These are phyloP conservation scores for Neonectria magnoliae DNA, from an alignment of 2,329 filamentous ascomycete genomes.

Conservation along the genomic window DNA sequence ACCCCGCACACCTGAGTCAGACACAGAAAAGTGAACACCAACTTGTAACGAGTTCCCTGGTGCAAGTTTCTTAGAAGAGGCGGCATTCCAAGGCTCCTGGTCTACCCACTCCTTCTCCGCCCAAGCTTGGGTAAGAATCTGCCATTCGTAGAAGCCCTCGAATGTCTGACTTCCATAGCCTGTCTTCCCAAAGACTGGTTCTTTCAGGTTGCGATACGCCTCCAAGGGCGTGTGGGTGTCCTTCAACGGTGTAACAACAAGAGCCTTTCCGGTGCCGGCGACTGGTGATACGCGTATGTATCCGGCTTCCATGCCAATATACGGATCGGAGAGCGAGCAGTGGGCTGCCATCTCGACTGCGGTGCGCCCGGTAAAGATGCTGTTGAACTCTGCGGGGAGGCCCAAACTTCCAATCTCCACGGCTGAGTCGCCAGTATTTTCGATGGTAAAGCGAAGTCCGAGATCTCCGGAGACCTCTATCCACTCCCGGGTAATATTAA, in stretches of 20 bases:
- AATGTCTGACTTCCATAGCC: slow-evolving; percentile 64
- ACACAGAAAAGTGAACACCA: slow-evolving; percentile 62
- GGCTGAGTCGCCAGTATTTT: slow-evolving; percentile 51
- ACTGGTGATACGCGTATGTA: slow-evolving; percentile 64
- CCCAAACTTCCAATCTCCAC: slow-evolving; percentile 67
- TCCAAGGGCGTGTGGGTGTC: slow-evolving; percentile 59
- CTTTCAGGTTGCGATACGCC: slow-evolving; percentile 63
- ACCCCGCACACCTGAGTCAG: slow-evolving; percentile 52
- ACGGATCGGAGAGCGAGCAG: slow-evolving; percentile 67
- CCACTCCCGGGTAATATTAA: slow-evolving; percentile 64
- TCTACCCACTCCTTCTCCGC: slow-evolving; percentile 65
- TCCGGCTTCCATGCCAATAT: slow-evolving; percentile 68
- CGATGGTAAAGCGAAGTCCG: slow-evolving; percentile 61
- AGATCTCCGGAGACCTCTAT: slow-evolving; percentile 58
- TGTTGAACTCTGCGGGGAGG: slow-evolving; percentile 70
- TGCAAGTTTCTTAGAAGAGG: slow-evolving; percentile 57
- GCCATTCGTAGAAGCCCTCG: slow-evolving; percentile 71
- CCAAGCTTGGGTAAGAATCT: slow-evolving; percentile 63
- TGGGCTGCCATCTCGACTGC: slow-evolving; percentile 58
- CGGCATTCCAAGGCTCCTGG: slow-evolving; percentile 63
- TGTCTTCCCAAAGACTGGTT: slow-evolving; percentile 52
- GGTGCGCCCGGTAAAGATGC: slow-evolving; percentile 64
- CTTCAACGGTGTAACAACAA: slow-evolving; percentile 64
- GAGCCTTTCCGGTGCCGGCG: slow-evolving; percentile 60
- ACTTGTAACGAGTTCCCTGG: slow-evolving; percentile 58